phyloP scores from a whole-genome alignment of 192 early-diverging fungal species.

The Blastocladiella britannica region DNA sequence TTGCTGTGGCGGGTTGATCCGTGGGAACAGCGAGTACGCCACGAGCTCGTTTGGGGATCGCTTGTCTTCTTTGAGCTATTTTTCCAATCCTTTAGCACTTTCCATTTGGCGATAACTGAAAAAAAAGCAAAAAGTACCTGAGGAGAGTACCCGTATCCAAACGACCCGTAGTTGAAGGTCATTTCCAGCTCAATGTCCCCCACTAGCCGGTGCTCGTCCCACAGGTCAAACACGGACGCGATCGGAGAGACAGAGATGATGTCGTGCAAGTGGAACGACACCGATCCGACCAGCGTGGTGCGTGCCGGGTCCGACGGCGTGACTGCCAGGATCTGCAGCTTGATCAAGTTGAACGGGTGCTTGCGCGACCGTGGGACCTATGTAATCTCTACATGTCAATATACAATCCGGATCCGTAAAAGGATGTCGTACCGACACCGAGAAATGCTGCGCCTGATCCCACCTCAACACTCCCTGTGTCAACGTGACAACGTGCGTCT shows the following conservation, averaged over 20 bases:
- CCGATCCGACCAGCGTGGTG: slow-evolving; percentile 9
- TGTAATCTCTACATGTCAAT: neutral
- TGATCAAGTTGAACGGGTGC: slow-evolving; percentile 21
- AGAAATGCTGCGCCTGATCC: slow-evolving; percentile 24
- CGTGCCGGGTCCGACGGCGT: slow-evolving; percentile 1
- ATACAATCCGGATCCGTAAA: neutral
- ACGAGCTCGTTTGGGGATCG: slow-evolving; percentile 12
- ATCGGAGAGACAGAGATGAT: slow-evolving; percentile 16
- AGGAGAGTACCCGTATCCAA: slow-evolving; percentile 25
- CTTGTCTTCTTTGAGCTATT: slow-evolving; percentile 14
- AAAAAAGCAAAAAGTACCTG: slow-evolving; percentile 7
- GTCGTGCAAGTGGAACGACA: slow-evolving; percentile 25
- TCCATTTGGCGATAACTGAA: too few relatives aligned
- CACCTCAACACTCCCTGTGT: slow-evolving; percentile 6
- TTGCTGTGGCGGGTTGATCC: slow-evolving; percentile 15
- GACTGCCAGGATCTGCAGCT: slow-evolving; percentile 9
- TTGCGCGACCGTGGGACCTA: slow-evolving; percentile 13
- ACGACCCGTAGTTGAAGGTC: slow-evolving; percentile 22
- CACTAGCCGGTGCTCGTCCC: slow-evolving; percentile 14
- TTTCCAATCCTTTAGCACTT: too few relatives aligned
- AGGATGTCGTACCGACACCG: slow-evolving; percentile 5
- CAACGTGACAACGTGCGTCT: slow-evolving; percentile 3
- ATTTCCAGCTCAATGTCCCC: slow-evolving; percentile 22
- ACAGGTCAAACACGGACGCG: slow-evolving; percentile 14
- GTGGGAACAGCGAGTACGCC: slow-evolving; percentile 19